phyloP scores from a whole-genome alignment of 2,329 filamentous ascomycete genomes.

The Tricladium varicosporioides region DNA sequence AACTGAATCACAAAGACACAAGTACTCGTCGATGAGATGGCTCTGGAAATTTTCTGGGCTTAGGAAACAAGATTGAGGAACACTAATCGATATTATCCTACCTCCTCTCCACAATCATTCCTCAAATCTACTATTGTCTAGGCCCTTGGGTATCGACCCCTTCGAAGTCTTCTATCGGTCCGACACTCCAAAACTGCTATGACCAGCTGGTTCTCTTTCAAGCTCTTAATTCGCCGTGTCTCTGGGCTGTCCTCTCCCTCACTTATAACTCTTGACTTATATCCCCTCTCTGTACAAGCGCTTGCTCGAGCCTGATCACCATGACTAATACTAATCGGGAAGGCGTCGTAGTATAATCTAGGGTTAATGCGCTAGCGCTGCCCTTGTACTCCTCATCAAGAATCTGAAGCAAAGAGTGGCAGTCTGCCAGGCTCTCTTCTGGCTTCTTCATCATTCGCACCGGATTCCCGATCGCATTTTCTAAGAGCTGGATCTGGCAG shows the following conservation, averaged over 20 bases:
- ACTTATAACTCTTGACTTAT: constrained; percentile 33
- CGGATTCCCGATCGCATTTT: constrained; percentile 33
- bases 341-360: constrained; percentile 41
- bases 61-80: too few relatives aligned
- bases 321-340: constrained; percentile 40
- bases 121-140: constrained; percentile 5
- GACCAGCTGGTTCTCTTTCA: constrained; percentile 2
- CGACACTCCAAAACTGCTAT: constrained; percentile 6
- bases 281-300: constrained; percentile 39
- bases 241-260: constrained; percentile 39
- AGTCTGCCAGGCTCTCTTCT: constrained; percentile 29
- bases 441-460: constrained; percentile 26
- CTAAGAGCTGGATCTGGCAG: constrained; percentile 30
- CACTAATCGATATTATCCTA: too few relatives aligned
- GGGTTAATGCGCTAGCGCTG: constrained; percentile 19
- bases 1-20: too few relatives aligned
- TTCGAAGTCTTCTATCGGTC: constrained; percentile 5
- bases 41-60: too few relatives aligned
- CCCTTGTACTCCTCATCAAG: constrained; percentile 25
- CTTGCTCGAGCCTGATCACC: constrained; percentile 42
- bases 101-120: constrained; percentile 8
- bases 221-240: constrained; percentile 20
- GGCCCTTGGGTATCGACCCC: constrained; percentile 1
- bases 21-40: too few relatives aligned
- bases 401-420: constrained; percentile 28